Evolutionary conservation across 192 early-diverging fungal species (phyloP).

Genomic region (Backusella parvicylindrica): DNA sequence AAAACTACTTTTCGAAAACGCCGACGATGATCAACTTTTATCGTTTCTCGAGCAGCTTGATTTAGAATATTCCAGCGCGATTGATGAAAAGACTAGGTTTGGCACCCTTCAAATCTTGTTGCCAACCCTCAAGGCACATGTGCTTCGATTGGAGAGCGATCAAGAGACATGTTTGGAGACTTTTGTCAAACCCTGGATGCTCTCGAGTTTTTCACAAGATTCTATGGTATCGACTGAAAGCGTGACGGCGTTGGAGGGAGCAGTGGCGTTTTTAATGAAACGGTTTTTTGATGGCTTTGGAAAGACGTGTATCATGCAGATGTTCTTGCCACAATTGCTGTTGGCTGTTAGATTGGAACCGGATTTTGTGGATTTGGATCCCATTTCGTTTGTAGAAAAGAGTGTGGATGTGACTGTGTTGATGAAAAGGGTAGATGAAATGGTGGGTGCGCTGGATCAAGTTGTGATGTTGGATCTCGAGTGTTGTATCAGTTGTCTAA

Average conservation of each 20-base stretch:
- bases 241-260: constrained; percentile 4
- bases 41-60: constrained; percentile 14
- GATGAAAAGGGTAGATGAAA: neutral
- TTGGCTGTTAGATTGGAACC: constrained; percentile 22
- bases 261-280: constrained; percentile 14
- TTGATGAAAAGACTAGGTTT: constrained; percentile 29
- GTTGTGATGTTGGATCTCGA: constrained; percentile 22
- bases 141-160: constrained; percentile 1
- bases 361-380: constrained; percentile 32
- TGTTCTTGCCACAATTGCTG: constrained; percentile 19
- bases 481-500: constrained; percentile 26
- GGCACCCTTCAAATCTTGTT: constrained; percentile 31
- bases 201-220: constrained; percentile 26
- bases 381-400: constrained; percentile 14
- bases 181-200: constrained; percentile 18
- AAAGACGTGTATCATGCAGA: neutral
- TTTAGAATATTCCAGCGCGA: constrained; percentile 1
- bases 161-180: constrained; percentile 10
- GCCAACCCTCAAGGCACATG: constrained; percentile 23
- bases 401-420: neutral
- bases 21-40: constrained; percentile 8
- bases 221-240: constrained; percentile 31
- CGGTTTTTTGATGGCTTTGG: neutral
- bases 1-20: constrained; percentile 15
- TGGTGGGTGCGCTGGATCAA: neutral